Base-by-base conservation (phyloP, 2,329 filamentous ascomycete species). In the Claviceps monticola region DNA sequence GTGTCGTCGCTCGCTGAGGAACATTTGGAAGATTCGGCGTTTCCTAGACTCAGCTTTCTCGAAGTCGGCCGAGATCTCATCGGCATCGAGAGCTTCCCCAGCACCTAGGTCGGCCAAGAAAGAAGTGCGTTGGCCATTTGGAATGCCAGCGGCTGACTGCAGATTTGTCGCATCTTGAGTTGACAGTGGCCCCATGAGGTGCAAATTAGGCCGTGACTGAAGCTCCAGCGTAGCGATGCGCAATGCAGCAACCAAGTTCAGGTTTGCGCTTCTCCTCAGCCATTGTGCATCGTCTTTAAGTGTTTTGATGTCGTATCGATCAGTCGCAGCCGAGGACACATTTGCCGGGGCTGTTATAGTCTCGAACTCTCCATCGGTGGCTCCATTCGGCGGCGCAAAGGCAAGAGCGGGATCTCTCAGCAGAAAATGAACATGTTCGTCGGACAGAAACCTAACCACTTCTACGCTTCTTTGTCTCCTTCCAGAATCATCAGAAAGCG, bases 281-380 rank as follows among this genome's bases (percentile, higher is more conserved):
- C 90, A 97, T 58, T 85, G 65, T 37, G 88, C 79, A 71, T 97
- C 90, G 46, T 80, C 79, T 69, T 95, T 95, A 64, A 97, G 80
- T 61, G 84, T 73, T 41, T 85, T 81, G 58, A 95, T 74, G 61
- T 90, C 80, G 63, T 84, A 87, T 52, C 79, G 78, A 42, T 79
- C 76, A 59, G 79, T 80, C 13, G 79, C 72, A 5, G 79, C 79
- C 17, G 85, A 81, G 1, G 87, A 80, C 48, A 89, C 80, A 64
- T 95, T 85, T 55, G 96, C 94, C 5, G 89, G 86, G 21, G 89
- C 86, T 1, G 87, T 95, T 67, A 84, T 89, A 19, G 86, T 86
- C 55, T 94, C 86, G 62, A 94, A 94, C 17, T 79, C 77, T 57
- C 78, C 74, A 66, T 83, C 86, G 34, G 84, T 78, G 60, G 80